Evolutionary conservation across 2,329 filamentous ascomycete species (phyloP), one percentile per base, ranked within the genome.

Genomic region (Hansfordia pulvinata): DNA sequence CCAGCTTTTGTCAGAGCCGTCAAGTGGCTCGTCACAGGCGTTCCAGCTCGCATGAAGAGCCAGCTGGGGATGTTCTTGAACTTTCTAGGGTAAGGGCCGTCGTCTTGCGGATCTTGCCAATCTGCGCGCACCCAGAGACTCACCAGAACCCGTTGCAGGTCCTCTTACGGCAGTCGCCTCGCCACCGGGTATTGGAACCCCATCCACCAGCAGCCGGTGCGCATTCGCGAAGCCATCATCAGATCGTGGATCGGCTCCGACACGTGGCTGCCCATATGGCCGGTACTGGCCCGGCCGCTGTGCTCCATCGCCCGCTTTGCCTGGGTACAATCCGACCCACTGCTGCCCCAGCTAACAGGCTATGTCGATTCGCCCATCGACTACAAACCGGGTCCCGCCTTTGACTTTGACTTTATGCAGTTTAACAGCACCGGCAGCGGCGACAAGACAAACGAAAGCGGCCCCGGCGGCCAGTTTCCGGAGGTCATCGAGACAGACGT

Each of bases 401-500:
- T 64, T 32, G 54, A 66, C 19, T 81, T 67, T 42, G 47, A 59
- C 1, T 82, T 82, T 38, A 42, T 78, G 23, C 72, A 80, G 41
- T 58, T 77, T 36, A 49, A 44, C 22, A 32, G 30, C 25, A 53
- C 51, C n/a, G 51, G 49, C 6, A 47, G n/a, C n/a, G n/a, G n/a
- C n/a, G n/a, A n/a, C n/a, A n/a, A n/a, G n/a, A n/a, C n/a, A n/a
- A n/a, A n/a, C n/a, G n/a, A n/a, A n/a, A n/a, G n/a, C 45, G 19
- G 33, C 3, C 28, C 42, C 3, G 47, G 43, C 5, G 35, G 39
- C n/a, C 36, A 42, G 4, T 35, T 59, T 4, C 58, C 69, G 0
- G 70, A 75, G 35, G 61, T 63, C 3, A 55, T 92, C 20, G 71
- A 84, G 28, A 77, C 80, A 0, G 88, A 94, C 47, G 72, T 93